Base-by-base conservation (phyloP, 1,139 yeast species). In the Kodamaea arcana region DNA sequence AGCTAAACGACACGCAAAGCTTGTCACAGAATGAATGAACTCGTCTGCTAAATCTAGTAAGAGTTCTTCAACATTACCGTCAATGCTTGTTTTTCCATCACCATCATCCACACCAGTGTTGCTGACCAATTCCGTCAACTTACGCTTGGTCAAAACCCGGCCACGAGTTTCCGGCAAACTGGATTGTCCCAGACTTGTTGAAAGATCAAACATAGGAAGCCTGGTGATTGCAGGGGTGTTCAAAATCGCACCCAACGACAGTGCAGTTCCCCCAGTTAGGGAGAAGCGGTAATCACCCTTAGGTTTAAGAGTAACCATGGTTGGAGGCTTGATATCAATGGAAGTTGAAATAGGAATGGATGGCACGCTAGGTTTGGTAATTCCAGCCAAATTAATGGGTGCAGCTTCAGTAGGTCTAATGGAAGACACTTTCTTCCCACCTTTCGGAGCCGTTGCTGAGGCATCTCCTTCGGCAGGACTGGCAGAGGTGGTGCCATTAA, bases 21-120 rank as follows among this genome's bases (percentile, higher is more conserved):
- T 74, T 0, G 97, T 87, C 2, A 94, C 95, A 33, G 85, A 81
- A 12, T 85, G 77, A 11, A 92, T 94, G 56, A 92, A 92, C 54
- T 94, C 98, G 56, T 94, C 99, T 0, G 98, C 97, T 40, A 92
- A 68, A 56, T 94, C 98, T 32, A 94, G 69, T 32, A 92, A 65
- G 27, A 90, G 63, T 47, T 90, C 97, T 56, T 92, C 97, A 12
- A 90, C 97, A 58, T 92, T 97, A 21, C 97, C 97, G 55, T 90
- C 97, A 37, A 92, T 83, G n/a, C 76, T 75, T 7, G 94, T 84
- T 49, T 86, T 92, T 3, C 94, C 88, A 49, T 86, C 94, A 20
- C 92, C 90, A 56, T 84, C 88, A 55, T 84, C 90, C 3, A 82
- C 77, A 6, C 90, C 88, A 7, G 88, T 85, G 3, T 85, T 77